Conservation (phyloP, 805 yeast species). For the Saccharomycopsis sp. region DNA sequence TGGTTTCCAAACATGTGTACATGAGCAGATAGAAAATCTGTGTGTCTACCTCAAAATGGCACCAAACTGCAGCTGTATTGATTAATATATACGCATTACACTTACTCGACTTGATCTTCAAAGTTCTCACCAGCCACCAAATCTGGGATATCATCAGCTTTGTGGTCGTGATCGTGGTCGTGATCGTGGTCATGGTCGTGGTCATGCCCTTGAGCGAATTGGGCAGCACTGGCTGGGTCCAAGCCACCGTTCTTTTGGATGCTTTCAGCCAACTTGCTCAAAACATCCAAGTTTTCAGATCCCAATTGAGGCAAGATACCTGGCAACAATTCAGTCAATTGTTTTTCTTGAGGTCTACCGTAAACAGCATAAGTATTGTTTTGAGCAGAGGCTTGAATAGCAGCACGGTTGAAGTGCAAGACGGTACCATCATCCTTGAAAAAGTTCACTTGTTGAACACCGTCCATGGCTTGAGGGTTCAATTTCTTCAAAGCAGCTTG, state of each 20-base stretch:
- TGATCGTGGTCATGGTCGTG: slow-evolving; percentile 39
- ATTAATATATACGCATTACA: slow-evolving; percentile 1
- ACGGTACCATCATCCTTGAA: slow-evolving; percentile 96
- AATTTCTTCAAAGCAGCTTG: slow-evolving; percentile 83
- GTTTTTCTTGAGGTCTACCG: slow-evolving; percentile 91
- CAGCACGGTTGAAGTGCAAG: slow-evolving; percentile 91
- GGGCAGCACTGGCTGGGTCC: slow-evolving; percentile 31
- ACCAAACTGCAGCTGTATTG: too few relatives aligned
- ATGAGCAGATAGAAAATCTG: too few relatives aligned
- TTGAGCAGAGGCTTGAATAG: slow-evolving; percentile 87
- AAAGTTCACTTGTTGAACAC: slow-evolving; percentile 95
- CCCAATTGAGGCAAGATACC: slow-evolving; percentile 93
- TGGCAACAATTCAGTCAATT: slow-evolving; percentile 86
- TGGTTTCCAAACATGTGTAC: too few relatives aligned
- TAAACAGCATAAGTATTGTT: slow-evolving; percentile 90
- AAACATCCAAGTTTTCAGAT: slow-evolving; percentile 85
- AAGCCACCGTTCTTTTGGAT: slow-evolving; percentile 48
- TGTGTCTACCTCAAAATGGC: too few relatives aligned
- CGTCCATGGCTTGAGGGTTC: slow-evolving; percentile 80
- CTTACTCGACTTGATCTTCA: slow-evolving; percentile 38
- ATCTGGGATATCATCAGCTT: slow-evolving; percentile 61
- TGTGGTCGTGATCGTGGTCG: slow-evolving; percentile 33
- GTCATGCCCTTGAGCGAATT: slow-evolving; percentile 38
- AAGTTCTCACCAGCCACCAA: slow-evolving; percentile 78
- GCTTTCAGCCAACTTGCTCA: slow-evolving; percentile 84